Conservation (phyloP, 345 rosid species). For the Eutrema heterophyllum region DNA sequence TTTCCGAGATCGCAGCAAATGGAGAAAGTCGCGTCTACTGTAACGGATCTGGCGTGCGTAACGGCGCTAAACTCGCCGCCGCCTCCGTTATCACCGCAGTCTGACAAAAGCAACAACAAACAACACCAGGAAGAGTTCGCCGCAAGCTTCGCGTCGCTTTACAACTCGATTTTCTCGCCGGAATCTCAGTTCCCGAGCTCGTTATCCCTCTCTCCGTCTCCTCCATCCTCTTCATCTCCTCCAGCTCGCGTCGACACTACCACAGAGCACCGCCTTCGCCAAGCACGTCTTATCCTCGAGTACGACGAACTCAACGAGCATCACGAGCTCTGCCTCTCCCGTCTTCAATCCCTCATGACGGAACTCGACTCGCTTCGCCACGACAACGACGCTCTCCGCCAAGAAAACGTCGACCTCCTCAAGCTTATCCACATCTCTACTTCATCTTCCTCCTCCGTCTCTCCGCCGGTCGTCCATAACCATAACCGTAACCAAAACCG, state of each 20-base stretch:
- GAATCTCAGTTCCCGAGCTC: constrained; percentile 41
- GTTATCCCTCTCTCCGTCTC: constrained; percentile 46
- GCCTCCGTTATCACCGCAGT: constrained; percentile 28
- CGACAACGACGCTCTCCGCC: constrained; percentile 60
- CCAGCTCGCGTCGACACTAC: constrained; percentile 26
- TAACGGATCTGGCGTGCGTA: constrained; percentile 31
- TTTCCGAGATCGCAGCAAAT: not conserved
- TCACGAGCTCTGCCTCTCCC: constrained; percentile 57
- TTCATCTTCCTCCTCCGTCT: constrained; percentile 33
- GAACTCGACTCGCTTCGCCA: constrained; percentile 58
- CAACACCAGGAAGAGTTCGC: constrained; percentile 40
- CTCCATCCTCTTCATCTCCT: constrained; percentile 42
- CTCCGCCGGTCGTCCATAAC: constrained; percentile 36
- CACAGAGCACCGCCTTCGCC: constrained; percentile 61
- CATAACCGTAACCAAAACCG: constrained; percentile 20
- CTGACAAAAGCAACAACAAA: constrained; percentile 20
- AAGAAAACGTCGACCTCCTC: constrained; percentile 54
- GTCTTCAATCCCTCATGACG: constrained; percentile 43
- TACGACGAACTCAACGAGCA: constrained; percentile 61
- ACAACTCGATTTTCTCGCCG: constrained; percentile 66
- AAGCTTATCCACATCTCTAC: constrained; percentile 45
- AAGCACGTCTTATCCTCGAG: constrained; percentile 67
- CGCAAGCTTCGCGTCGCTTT: constrained; percentile 48
- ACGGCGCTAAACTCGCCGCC: constrained; percentile 25
- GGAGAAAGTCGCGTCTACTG: constrained; percentile 39